Percentiles rank a stretch among this genome's conserved stretches.
phyloP scores from a whole-genome alignment of 495 filamentous ascomycete genomes.

The Penicillium robsamsonii region DNA sequence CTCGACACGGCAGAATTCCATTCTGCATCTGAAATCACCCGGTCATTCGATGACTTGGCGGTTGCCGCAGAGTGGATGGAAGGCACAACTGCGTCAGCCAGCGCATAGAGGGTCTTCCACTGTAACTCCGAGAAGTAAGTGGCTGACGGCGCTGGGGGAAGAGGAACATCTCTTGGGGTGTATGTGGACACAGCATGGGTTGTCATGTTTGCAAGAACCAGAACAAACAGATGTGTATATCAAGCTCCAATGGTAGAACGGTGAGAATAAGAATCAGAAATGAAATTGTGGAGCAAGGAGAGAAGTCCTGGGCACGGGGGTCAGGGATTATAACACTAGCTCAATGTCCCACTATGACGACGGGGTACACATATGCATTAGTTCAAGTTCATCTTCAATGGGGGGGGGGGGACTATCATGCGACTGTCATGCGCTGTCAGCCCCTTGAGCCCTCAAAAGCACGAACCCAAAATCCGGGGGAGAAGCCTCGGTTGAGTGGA shows the following conservation, averaged over 20 bases:
- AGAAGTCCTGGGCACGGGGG: background rate
- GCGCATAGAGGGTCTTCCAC: constrained; percentile 55
- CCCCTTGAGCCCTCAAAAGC: background rate
- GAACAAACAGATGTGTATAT: background rate
- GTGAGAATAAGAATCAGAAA: background rate
- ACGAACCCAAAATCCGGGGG: background rate
- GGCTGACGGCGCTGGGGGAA: constrained; percentile 38
- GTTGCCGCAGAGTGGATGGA: constrained; percentile 39
- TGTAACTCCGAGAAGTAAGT: constrained; percentile 48
- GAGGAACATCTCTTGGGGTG: constrained; percentile 43
- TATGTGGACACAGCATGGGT: constrained; percentile 24
- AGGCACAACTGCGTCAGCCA: constrained; percentile 56
- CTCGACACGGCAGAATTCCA: constrained; percentile 33
- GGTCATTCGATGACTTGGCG: constrained; percentile 25
- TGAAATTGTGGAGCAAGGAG: background rate
- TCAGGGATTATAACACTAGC: background rate
- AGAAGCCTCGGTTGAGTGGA: constrained; percentile 15
- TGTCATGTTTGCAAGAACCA: constrained; percentile 22
- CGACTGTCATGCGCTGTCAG: background rate
- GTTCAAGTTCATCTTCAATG: background rate
- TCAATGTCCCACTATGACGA: background rate
- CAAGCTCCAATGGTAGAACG: background rate
- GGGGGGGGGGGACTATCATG: background rate
- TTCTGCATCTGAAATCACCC: constrained; percentile 37
- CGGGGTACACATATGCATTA: background rate